Evolutionary conservation across 2,329 filamentous ascomycete species (phyloP).

Genomic region (Aspergillaceae sp.): DNA sequence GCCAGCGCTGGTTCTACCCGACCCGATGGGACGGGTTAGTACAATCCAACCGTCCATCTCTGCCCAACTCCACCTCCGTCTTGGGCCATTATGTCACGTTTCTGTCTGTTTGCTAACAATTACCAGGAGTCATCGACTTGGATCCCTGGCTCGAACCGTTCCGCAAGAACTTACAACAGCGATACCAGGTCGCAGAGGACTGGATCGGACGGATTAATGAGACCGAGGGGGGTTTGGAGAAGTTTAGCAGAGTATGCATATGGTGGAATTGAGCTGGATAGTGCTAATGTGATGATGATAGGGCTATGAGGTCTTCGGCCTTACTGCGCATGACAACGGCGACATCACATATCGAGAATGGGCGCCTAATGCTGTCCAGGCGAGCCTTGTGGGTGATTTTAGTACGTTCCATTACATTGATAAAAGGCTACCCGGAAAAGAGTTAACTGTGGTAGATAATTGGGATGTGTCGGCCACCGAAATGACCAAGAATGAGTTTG

Average conservation of each 20-base stretch:
- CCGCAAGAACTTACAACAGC: slow-evolving; percentile 62
- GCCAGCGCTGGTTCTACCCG: no score
- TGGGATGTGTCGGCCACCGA: slow-evolving; percentile 78
- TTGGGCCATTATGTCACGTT: no score
- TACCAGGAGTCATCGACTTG: slow-evolving; percentile 68
- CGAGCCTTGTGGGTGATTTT: slow-evolving; percentile 88
- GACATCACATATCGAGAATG: slow-evolving; percentile 91
- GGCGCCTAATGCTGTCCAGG: slow-evolving; percentile 81
- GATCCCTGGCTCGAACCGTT: slow-evolving; percentile 89
- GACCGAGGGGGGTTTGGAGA: slow-evolving; percentile 78
- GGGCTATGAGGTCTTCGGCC: slow-evolving; percentile 76
- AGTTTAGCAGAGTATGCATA: slow-evolving; percentile 67
- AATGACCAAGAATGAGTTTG: slow-evolving; percentile 79
- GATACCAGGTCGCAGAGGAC: slow-evolving; percentile 69
- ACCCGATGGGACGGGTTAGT: background rate
- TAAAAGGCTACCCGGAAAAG: slow-evolving; percentile 3
- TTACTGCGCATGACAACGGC: slow-evolving; percentile 71
- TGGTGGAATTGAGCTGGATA: slow-evolving; percentile 28
- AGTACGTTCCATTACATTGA: slow-evolving; percentile 47
- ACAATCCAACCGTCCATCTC: background rate
- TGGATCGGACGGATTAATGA: slow-evolving; percentile 82
- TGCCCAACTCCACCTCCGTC: background rate
- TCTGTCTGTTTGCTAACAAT: slow-evolving; percentile 2
- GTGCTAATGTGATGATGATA: slow-evolving; percentile 21
- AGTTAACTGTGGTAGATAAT: slow-evolving; percentile 50